Evolutionary conservation across 2,329 filamentous ascomycete genomes (phyloP).

Genomic region (Colletotrichum ledebouriae): DNA sequence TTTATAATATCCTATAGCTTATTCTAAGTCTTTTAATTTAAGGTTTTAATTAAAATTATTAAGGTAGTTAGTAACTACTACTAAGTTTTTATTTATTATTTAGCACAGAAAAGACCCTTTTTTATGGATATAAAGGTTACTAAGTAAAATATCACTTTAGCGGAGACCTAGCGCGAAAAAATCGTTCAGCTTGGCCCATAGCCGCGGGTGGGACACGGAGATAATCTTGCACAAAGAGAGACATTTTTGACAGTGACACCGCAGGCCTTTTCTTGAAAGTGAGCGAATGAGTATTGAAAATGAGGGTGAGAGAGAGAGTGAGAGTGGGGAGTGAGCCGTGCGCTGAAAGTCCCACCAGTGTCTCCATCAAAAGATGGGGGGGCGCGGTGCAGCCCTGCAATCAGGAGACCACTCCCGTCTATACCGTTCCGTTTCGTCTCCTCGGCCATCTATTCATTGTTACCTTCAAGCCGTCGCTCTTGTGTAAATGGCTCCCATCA

Average conservation of each 20-base stretch:
- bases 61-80: too few relatives aligned
- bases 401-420: conserved; percentile 18
- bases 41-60: too few relatives aligned
- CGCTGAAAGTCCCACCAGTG: conserved; percentile 2
- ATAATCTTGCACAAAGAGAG: conserved; percentile 4
- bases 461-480: too few relatives aligned
- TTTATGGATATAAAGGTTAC: too few relatives aligned
- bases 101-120: too few relatives aligned
- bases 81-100: too few relatives aligned
- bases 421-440: conserved; percentile 11
- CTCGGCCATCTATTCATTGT: conserved; percentile 16
- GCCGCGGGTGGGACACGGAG: conserved; percentile 12
- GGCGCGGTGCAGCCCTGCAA: too few relatives aligned
- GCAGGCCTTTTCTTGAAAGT: background rate
- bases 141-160: conserved; percentile 1
- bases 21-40: too few relatives aligned
- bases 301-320: conserved; percentile 4
- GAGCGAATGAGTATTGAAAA: too few relatives aligned
- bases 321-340: conserved; percentile 14
- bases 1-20: too few relatives aligned
- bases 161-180: conserved; percentile 10
- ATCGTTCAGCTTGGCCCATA: conserved; percentile 8
- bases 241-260: conserved; percentile 4
- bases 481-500: background rate
- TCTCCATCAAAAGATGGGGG: background rate